Base-by-base conservation (phyloP, 2,329 filamentous ascomycete species). In the Colletotrichum liaoningense region DNA sequence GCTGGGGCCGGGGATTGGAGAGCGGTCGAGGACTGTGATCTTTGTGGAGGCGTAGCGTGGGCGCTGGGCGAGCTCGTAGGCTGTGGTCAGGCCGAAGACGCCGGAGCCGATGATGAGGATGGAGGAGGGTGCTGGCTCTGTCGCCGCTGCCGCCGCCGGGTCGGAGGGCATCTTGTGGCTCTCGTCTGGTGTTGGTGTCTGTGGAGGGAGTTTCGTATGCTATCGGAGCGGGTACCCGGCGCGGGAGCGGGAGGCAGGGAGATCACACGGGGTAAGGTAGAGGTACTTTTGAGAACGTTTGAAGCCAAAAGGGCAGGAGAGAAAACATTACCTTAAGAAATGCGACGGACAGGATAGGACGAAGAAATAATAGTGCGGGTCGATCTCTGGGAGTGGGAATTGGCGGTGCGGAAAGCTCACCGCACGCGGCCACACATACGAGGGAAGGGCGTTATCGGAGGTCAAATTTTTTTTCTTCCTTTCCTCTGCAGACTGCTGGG, bases 91-190 rank as follows among this genome's bases (percentile, higher is more conserved):
- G 75, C 91, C 91, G 76, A 92, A 92, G 74, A 91, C 89, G 57
- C 91, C 91, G n/a, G 89, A 89, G 68, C 93, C 93, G 67, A 94
- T 82, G 75, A 95, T 92, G 68, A 95, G 86, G 77, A 94, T 87
- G 24, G 88, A 88, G 58, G 81, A 79, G 19, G 86, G 87, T 22
- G 78, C 49, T 69, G 66, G 30, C 66, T 72, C 67, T 52, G 19
- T 69, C 42, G 33, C 30, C 42, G 24, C 42, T 8, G 38, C 56
- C 19, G 30, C 56, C 65, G n/a, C 42, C 46, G 11, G 56, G 24
- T 56, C 33, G 49, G 62, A 19, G 30, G 62, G 33, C 62, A 64
- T 64, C 35, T n/a, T n/a, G 59, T 60, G 52, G 33, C 7, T 14
- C 59, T 42, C 35, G 54, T 22, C 60, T 42, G 28, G 42, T 60